Base-by-base conservation (phyloP, 2,329 filamentous ascomycete genomes). In the Endoconidiophora polonica region DNA sequence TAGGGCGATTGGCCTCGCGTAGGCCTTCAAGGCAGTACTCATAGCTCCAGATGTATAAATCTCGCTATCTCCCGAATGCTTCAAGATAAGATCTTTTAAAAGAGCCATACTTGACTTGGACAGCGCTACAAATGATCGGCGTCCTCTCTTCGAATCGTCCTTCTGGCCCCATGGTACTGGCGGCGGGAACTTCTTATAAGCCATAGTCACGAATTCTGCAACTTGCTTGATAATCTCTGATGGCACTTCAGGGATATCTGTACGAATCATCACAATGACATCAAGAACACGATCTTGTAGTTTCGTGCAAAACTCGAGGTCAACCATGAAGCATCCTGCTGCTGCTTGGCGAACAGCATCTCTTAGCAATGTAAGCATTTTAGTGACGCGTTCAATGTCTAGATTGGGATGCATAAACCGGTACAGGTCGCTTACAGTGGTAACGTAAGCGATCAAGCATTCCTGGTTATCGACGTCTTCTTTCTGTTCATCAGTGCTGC, bases 91-190 rank as follows among this genome's bases (percentile, higher is more conserved):
- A 0, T 65, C 66, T 55, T 83, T 71, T 2, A 93, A 63, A 43
- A 86, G 74, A 2, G 72, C 67, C 73, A 94, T 91, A 52, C 82
- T 79, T 18, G 77, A 76, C 62, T 91, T 94, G 1, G 88, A 86
- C 59, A 96, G 76, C 33, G 91, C 90, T 50, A 98, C 79, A 60
- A 87, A 96, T 0, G 86, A 94, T 5, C 86, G 83, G 51, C 77
- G 77, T 52, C 66, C 59, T 53, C 55, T 59, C 12, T 60, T 63
- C 26, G 63, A 58, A 0, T 68, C 63, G 14, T 51, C 44, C 16
- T 24, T 18, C 10, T 37, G 16, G 9, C 42, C 36, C 4, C 9
- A 4, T 12, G 20, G 20, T n/a, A 48, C n/a, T 1, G 33, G 20
- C 42, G 37, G 18, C 3, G 48, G 48, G 20, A 50, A 50, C 7